Evolutionary conservation across 225 moss, liverwort and hornwort species (phyloP).

Genomic region (Lunularia cruciata): DNA sequence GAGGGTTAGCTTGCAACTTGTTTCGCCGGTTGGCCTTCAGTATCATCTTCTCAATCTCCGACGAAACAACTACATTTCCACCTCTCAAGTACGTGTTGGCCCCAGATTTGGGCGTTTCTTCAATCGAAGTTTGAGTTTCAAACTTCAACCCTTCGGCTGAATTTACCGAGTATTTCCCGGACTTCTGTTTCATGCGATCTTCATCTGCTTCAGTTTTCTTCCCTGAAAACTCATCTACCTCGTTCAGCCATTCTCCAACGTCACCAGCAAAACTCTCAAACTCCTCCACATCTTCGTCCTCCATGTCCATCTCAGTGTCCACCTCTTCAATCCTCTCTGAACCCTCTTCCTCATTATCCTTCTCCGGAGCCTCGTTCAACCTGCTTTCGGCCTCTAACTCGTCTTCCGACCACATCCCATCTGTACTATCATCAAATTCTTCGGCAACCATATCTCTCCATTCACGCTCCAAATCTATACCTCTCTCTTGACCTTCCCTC

Average conservation of each 20-base stretch:
- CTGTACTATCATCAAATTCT: neutral
- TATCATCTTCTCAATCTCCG: constrained; percentile 76
- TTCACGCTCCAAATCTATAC: constrained; percentile 20
- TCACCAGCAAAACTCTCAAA: constrained; percentile 50
- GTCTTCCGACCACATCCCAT: constrained; percentile 8
- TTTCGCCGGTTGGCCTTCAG: constrained; percentile 56
- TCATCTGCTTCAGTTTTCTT: constrained; percentile 25
- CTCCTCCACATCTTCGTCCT: constrained; percentile 66
- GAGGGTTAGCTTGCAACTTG: constrained; percentile 20
- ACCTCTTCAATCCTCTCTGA: constrained; percentile 57
- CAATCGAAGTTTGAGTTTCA: neutral
- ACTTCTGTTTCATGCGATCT: neutral
- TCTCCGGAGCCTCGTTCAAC: constrained; percentile 25
- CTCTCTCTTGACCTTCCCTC: constrained; percentile 14
- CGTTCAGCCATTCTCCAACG: constrained; percentile 52
- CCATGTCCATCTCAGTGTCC: constrained; percentile 54
- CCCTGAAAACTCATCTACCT: constrained; percentile 40
- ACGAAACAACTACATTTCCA: constrained; percentile 58
- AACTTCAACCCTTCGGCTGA: neutral
- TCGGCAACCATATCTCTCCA: constrained; percentile 13
- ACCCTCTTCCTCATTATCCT: constrained; percentile 51
- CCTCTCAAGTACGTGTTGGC: constrained; percentile 3
- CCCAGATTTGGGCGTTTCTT: neutral
- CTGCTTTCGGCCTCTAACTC: constrained; percentile 49
- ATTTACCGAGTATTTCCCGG: neutral